Conservation (phyloP, 768 basidiomycete genomes). For the Omphalotus guepiniiformis region DNA sequence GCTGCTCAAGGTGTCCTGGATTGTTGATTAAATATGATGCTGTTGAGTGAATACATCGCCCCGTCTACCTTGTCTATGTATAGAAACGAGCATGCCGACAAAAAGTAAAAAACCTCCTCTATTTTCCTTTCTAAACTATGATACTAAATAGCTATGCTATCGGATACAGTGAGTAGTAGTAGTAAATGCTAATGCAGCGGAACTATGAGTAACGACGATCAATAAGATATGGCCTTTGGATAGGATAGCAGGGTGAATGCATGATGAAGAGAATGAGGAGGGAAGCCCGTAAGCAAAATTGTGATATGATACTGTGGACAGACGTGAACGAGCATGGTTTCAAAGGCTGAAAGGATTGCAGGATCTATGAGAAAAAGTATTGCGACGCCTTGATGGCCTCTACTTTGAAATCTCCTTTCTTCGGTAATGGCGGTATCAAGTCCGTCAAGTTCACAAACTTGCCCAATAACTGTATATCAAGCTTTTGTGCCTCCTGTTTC, state of each 20-base stretch:
- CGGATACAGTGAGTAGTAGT: no score
- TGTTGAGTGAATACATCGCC: no score
- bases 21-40: no score
- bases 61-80: no score
- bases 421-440: conserved; percentile 75
- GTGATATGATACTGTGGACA: no score
- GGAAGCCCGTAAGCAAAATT: background rate
- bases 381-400: conserved; percentile 71
- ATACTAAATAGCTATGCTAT: no score
- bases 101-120: no score
- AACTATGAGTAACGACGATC: background rate
- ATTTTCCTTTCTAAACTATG: no score
- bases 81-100: no score
- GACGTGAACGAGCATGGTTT: no score
- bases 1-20: no score
- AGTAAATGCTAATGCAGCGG: conserved; percentile 2
- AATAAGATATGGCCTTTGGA: conserved; percentile 2
- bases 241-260: background rate
- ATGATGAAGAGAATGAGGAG: background rate
- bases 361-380: conserved; percentile 89
- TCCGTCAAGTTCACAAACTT: conserved; percentile 75
- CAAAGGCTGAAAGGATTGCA: no score
- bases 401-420: conserved; percentile 85
- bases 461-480: conserved; percentile 29
- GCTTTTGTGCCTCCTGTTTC: conserved; percentile 22